Conservation (phyloP, 2,329 filamentous ascomycete genomes). For the Neurospora sp. region DNA sequence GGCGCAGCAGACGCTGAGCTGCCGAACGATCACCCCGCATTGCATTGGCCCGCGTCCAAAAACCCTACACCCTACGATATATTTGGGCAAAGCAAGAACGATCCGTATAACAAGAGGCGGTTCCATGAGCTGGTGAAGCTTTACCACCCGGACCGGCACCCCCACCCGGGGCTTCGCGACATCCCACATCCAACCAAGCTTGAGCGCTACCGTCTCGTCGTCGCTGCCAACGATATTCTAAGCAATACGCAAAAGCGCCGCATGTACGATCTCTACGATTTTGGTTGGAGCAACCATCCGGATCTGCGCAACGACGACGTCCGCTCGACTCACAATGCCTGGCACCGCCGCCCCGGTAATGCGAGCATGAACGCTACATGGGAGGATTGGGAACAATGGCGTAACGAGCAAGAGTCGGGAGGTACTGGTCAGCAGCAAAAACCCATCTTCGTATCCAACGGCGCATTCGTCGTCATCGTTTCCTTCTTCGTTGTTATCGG, state of each 20-base stretch:
- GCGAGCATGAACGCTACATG: slow-evolving; percentile 74
- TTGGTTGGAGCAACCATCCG: slow-evolving; percentile 64
- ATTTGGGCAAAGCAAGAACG: slow-evolving; percentile 46
- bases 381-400: slow-evolving; percentile 92
- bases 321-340: slow-evolving; percentile 34
- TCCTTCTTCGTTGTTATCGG: slow-evolving; percentile 60
- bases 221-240: slow-evolving; percentile 81
- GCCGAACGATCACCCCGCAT: slow-evolving; percentile 3
- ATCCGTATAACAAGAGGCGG: slow-evolving; percentile 68
- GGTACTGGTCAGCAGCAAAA: slow-evolving; percentile 42
- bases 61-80: slow-evolving; percentile 85
- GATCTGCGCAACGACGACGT: slow-evolving; percentile 33
- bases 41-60: slow-evolving; percentile 36
- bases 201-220: slow-evolving; percentile 84
- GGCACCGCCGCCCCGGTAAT: slow-evolving; percentile 38
- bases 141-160: slow-evolving; percentile 76
- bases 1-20: neutral
- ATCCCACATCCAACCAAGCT: slow-evolving; percentile 55
- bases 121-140: slow-evolving; percentile 92
- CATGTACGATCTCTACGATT: slow-evolving; percentile 72
- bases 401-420: neutral
- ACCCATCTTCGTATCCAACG: slow-evolving; percentile 65
- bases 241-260: slow-evolving; percentile 69
- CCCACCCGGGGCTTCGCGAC: slow-evolving; percentile 30
- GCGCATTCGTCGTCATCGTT: slow-evolving; percentile 66